These are phyloP conservation scores for Ophiostoma himal-ulmi DNA, from an alignment of 2,329 filamentous ascomycete species.

Conservation along the genomic window DNA sequence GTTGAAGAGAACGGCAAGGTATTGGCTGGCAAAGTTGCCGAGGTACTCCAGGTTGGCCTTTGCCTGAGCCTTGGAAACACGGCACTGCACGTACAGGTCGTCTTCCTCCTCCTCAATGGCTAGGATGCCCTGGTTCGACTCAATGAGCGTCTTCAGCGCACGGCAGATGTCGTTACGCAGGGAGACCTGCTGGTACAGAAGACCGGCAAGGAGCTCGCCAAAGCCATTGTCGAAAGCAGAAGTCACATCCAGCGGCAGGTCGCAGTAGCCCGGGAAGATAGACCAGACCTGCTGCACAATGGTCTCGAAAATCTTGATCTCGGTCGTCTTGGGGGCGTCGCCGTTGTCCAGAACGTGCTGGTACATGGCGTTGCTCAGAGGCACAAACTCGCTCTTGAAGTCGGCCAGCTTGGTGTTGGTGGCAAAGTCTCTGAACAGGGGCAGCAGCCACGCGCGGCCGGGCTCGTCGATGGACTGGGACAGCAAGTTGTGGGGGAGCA, in stretches of 20 bases:
- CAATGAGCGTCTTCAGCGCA: slow-evolving; percentile 77
- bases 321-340: slow-evolving; percentile 80
- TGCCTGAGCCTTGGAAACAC: slow-evolving; percentile 69
- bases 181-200: slow-evolving; percentile 87
- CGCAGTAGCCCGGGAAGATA: slow-evolving; percentile 87
- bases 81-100: slow-evolving; percentile 68
- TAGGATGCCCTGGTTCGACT: slow-evolving; percentile 80
- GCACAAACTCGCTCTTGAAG: slow-evolving; percentile 80
- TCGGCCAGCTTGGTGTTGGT: slow-evolving; percentile 82
- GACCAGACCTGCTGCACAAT: slow-evolving; percentile 95
- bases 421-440: slow-evolving; percentile 80
- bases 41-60: slow-evolving; percentile 77
- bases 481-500: slow-evolving; percentile 79
- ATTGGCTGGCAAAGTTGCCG: slow-evolving; percentile 71
- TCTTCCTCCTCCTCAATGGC: slow-evolving; percentile 61
- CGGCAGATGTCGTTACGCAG: slow-evolving; percentile 82
- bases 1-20: slow-evolving; percentile 96
- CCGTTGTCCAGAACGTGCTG: slow-evolving; percentile 81
- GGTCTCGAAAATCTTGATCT: slow-evolving; percentile 96
- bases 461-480: slow-evolving; percentile 70
- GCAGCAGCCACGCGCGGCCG: slow-evolving; percentile 90
- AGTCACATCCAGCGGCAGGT: slow-evolving; percentile 73
- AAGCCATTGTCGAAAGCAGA: slow-evolving; percentile 79
- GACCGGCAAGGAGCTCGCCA: slow-evolving; percentile 82
- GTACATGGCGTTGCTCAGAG: slow-evolving; percentile 84